Percentiles rank a stretch among this genome's conserved stretches.
Evolutionary conservation across 257 asterid genomes (phyloP).

Genomic region (Jacaranda mimosifolia): DNA sequence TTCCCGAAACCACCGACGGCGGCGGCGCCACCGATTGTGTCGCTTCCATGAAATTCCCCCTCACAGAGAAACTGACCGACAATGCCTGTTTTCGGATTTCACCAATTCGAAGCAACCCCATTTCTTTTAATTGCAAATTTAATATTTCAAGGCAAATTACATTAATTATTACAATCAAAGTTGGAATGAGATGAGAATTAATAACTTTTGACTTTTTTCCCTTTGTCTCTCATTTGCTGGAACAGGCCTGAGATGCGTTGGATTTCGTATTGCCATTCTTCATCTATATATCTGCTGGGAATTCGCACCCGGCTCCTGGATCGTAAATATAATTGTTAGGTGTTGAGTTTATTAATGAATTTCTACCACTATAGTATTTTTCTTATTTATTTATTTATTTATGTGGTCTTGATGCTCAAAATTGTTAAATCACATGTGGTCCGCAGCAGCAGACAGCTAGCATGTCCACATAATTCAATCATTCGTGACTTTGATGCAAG

Average conservation of each 20-base stretch:
- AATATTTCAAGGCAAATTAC: constrained; percentile 27
- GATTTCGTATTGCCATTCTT: constrained; percentile 20
- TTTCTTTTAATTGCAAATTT: constrained; percentile 24
- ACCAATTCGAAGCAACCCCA: constrained; percentile 38
- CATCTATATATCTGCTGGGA: constrained; percentile 27
- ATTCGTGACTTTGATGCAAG: constrained; percentile 24
- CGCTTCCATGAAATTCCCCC: constrained; percentile 35
- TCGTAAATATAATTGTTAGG: constrained; percentile 5
- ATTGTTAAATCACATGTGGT: constrained; percentile 35
- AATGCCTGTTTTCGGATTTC: constrained; percentile 46
- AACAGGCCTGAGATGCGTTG: constrained; percentile 29
- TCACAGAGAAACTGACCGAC: constrained; percentile 44
- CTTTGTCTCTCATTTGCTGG: constrained; percentile 33
- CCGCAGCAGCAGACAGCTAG: constrained; percentile 43
- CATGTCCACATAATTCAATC: constrained; percentile 33
- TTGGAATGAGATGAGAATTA: constrained; percentile 30
- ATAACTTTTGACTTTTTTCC: constrained; percentile 40
- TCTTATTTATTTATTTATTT: not conserved
- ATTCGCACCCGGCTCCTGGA: constrained; percentile 11
- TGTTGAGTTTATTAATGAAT: not conserved
- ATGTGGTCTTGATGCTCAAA: constrained; percentile 7
- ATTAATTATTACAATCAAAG: constrained; percentile 3
- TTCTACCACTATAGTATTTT: not conserved
- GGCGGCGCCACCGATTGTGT: constrained; percentile 54
- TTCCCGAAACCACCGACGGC: constrained; percentile 39